These are phyloP conservation scores for Paradendryphiella salina DNA, from an alignment of 2,329 filamentous ascomycete species.

Conservation along the genomic window DNA sequence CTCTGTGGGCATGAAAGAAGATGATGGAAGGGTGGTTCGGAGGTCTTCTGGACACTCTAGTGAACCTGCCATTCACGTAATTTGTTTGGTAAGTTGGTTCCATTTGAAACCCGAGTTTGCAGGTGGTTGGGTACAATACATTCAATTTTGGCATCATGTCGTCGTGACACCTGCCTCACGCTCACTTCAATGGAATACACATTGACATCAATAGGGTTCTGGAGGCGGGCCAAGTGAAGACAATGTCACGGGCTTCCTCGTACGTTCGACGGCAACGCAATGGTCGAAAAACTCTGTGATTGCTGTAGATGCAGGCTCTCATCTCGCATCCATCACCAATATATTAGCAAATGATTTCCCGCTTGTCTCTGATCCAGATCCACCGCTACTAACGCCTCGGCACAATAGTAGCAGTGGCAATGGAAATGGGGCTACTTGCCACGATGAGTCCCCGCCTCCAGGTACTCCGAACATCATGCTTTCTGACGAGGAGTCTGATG, in stretches of 20 bases:
- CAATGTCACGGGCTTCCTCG: conserved; percentile 85
- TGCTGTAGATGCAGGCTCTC: conserved; percentile 91
- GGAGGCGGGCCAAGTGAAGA: conserved; percentile 89
- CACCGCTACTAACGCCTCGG: conserved; percentile 14
- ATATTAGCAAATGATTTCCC: conserved; percentile 67
- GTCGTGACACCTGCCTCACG: background rate
- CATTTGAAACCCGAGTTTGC: background rate
- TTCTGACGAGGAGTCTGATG: conserved; percentile 38
- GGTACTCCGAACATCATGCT: conserved; percentile 22
- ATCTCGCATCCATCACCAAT: conserved; percentile 80
- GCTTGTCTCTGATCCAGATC: conserved; percentile 39
- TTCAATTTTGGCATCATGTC: background rate
- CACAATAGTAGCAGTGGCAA: conserved; percentile 19
- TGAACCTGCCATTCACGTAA: conserved; percentile 53
- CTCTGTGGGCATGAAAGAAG: conserved; percentile 48
- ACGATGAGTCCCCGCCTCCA: conserved; percentile 34
- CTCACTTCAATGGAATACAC: background rate
- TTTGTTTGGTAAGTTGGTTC: conserved; percentile 50
- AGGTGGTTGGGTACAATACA: background rate
- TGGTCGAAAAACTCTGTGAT: conserved; percentile 84
- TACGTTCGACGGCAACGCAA: conserved; percentile 75
- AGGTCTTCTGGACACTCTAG: conserved; percentile 41
- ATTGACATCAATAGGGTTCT: conserved; percentile 66
- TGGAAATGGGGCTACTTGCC: conserved; percentile 17
- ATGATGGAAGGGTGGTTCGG: conserved; percentile 45